These are phyloP conservation scores for Fraxinus greggii DNA, from an alignment of 305 asterid species.

Conservation along the genomic window DNA sequence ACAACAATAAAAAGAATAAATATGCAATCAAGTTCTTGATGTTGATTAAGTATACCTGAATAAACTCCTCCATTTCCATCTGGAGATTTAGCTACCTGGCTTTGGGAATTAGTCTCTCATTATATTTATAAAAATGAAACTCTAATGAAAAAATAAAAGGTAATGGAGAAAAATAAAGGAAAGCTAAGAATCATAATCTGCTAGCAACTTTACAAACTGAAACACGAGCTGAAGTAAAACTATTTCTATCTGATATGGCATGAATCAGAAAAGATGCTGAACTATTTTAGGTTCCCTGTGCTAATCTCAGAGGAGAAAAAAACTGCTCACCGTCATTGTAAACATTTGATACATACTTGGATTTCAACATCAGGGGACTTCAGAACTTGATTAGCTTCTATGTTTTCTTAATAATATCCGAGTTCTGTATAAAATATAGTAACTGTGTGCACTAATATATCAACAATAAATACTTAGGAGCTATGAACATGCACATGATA, in stretches of 20 bases:
- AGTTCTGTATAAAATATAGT: neutral
- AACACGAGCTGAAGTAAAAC: constrained; percentile 17
- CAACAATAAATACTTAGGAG: neutral
- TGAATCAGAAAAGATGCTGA: neutral
- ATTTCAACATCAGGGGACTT: neutral
- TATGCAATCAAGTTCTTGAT: neutral
- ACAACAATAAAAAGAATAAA: constrained; percentile 9
- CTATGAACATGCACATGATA: constrained; percentile 18
- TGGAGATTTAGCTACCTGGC: constrained; percentile 94
- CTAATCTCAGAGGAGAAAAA: neutral
- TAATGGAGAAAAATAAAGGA: neutral
- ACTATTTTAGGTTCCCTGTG: neutral
- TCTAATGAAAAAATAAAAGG: constrained; percentile 1
- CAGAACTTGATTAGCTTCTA: neutral
- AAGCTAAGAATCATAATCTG: neutral
- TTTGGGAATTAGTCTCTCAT: constrained; percentile 36
- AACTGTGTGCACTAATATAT: constrained; percentile 11
- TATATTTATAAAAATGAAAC: constrained; percentile 14
- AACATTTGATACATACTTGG: neutral
- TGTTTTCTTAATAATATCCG: constrained; percentile 4
- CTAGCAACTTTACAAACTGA: neutral
- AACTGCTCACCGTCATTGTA: neutral
- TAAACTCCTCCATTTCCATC: constrained; percentile 99
- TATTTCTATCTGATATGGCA: constrained; percentile 5
- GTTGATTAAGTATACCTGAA: constrained; percentile 49